phyloP scores from a whole-genome alignment of 306 rosid genomes.

The Myrica gale region DNA sequence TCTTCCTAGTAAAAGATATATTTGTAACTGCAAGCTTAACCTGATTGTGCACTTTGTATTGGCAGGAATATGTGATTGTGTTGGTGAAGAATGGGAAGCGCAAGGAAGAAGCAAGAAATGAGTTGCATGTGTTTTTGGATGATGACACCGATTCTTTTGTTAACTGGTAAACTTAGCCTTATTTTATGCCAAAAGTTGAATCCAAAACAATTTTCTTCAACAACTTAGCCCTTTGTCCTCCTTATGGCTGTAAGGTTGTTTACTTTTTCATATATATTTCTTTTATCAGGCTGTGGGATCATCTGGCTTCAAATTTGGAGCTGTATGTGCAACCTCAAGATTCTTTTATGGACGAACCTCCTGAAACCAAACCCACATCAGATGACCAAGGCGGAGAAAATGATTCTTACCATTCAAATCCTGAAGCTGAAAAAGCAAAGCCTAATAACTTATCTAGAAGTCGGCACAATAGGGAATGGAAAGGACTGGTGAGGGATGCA shows the following conservation, averaged over 20 bases:
- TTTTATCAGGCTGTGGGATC: constrained; percentile 89
- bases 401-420: constrained; percentile 39
- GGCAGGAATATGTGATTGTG: constrained; percentile 94
- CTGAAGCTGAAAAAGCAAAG: constrained; percentile 57
- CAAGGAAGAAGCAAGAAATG: constrained; percentile 80
- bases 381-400: constrained; percentile 40
- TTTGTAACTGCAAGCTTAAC: constrained; percentile 8
- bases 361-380: constrained; percentile 40
- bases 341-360: constrained; percentile 43
- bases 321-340: constrained; percentile 53
- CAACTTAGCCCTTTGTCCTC: constrained; percentile 1
- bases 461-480: constrained; percentile 81
- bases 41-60: constrained; percentile 23
- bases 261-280: constrained; percentile 18
- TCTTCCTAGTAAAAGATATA: neutral
- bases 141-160: constrained; percentile 86
- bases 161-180: constrained; percentile 61
- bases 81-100: constrained; percentile 83
- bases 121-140: constrained; percentile 80
- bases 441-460: constrained; percentile 47
- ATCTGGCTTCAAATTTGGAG: constrained; percentile 60
- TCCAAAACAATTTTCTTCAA: constrained; percentile 12
- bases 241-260: constrained; percentile 2
- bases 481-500: constrained; percentile 56
- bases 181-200: constrained; percentile 10